Base-by-base conservation (phyloP, 1,139 yeast genomes). In the Yamadazyma oceani region DNA sequence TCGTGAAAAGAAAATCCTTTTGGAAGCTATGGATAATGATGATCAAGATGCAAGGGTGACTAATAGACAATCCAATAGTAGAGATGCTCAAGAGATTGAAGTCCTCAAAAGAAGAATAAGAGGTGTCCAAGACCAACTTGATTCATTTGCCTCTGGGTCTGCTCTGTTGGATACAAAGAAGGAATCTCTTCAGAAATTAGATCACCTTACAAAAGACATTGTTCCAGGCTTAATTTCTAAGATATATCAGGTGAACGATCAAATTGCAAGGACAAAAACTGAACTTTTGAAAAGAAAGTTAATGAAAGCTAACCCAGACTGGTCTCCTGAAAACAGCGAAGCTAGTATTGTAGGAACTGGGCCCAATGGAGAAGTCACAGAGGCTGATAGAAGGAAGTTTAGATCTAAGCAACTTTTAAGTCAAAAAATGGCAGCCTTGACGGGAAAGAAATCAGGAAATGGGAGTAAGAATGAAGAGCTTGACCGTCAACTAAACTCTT, bases 381-480 rank as follows among this genome's bases (percentile, higher is more conserved):
- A 87, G 26, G 64, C 78, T 12, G 97, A 90, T 55, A 75, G 85
- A 42, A 75, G 85, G 42, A 85, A 85, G 53, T 92, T 89, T 35
- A 82, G 78, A 50, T 81, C 87, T 31, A 83, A 85, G 54, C 92
- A 92, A 35, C 63, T 81, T 40, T 69, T 90, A 48, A 82, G 82
- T 47, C 85, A 90, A 31, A 73, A 95, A 47, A 88, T 90, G 95
- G 95, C 96, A 15, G 87, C 92, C 7, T 70, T 92, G 49, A 89
- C 97, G 0, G 97, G 97, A 1, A 80, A 80, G 44, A 19, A 17
- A 13, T 69, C 81, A 2, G 62, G 67, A 6, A 43, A 42, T 13
- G 48, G 51, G 14, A 72, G 69, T 17, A 69, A 75, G 2, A 67
- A 72, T 36, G 62, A 73, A 12, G 81, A 71, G 39, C 58, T 68